A percentile compares a stretch with the other conserved stretches of the same genome.
These are phyloP conservation scores for Corymbia calophylla DNA, from an alignment of 441 rosid genomes.

Conservation along the genomic window DNA sequence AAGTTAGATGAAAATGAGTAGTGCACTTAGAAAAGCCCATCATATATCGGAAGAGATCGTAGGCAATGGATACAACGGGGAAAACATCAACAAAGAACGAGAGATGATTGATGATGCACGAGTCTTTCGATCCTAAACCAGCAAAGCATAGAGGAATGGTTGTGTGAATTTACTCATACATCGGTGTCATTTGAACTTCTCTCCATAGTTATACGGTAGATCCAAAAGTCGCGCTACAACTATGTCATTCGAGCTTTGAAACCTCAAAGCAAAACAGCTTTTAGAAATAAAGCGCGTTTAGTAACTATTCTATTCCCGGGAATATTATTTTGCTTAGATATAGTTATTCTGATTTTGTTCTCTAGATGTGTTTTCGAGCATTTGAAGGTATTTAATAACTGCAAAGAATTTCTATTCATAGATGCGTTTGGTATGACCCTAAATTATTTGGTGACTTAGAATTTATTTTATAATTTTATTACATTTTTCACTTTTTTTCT, in stretches of 20 bases:
- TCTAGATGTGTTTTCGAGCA: too few species aligned
- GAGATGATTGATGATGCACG: neutral
- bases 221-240: neutral
- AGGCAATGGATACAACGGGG: neutral
- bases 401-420: too few species aligned
- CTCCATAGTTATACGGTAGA: too few species aligned
- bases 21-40: neutral
- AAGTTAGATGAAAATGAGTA: neutral
- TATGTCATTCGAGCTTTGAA: neutral
- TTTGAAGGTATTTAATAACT: too few species aligned
- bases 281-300: too few species aligned
- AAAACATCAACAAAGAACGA: neutral
- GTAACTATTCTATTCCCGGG: too few species aligned
- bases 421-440: too few species aligned
- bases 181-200: neutral
- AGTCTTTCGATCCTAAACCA: neutral
- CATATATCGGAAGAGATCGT: neutral
- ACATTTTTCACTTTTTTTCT: too few species aligned
- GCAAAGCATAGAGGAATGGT: neutral
- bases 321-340: too few species aligned
- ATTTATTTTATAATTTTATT: too few species aligned
- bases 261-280: neutral
- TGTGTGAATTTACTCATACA: neutral
- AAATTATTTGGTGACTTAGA: rapidly evolving
- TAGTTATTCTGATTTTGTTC: too few species aligned